Evolutionary conservation across 768 basidiomycete genomes (phyloP).

Genomic region (Favolaschia claudopus): DNA sequence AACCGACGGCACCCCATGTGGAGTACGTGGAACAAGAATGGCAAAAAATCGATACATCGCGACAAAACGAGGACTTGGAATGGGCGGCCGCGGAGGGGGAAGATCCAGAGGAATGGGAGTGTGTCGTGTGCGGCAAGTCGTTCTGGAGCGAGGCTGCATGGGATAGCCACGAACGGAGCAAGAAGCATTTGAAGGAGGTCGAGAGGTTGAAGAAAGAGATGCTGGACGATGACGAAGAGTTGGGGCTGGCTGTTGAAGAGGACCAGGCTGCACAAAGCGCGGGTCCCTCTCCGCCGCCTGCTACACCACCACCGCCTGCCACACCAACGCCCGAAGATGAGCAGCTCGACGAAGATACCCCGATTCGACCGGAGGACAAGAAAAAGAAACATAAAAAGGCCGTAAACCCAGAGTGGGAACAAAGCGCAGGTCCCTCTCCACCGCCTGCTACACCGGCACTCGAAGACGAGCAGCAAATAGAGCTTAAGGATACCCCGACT

Average conservation of each 20-base stretch:
- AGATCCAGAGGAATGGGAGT: conserved; percentile 88
- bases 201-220: conserved; percentile 81
- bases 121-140: conserved; percentile 90
- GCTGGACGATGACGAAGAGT: conserved; percentile 71
- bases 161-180: conserved; percentile 95
- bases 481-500: conserved; percentile 23
- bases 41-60: conserved; percentile 68
- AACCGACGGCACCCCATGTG: conserved; percentile 41
- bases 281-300: neutral
- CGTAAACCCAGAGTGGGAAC: no score
- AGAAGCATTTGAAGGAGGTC: conserved; percentile 91
- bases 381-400: no score
- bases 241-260: conserved; percentile 57
- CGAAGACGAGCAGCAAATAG: conserved; percentile 18
- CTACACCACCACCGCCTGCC: neutral
- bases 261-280: conserved; percentile 33
- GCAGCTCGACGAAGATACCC: no score
- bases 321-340: neutral
- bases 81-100: conserved; percentile 79
- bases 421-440: neutral
- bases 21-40: conserved; percentile 87
- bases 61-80: conserved; percentile 68
- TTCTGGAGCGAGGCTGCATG: conserved; percentile 94
- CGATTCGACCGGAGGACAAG: no score
- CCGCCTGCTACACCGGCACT: neutral